Conservation (phyloP, 306 rosid species). For the Hippophae tibetana region DNA sequence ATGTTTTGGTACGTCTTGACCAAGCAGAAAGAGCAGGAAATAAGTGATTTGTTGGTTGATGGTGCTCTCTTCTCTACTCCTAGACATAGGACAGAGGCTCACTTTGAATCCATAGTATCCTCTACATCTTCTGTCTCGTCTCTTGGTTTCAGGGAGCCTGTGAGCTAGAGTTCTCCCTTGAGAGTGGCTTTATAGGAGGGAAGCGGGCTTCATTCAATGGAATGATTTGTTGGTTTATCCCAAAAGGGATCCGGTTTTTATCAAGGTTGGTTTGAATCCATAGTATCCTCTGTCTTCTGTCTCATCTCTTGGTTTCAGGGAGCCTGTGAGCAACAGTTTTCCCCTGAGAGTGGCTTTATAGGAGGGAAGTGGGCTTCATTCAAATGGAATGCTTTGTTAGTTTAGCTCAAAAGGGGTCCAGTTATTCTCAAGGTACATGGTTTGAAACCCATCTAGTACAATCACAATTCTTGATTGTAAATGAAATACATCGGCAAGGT, state of each 20-base stretch:
- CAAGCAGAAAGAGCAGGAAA: conserved; percentile 1
- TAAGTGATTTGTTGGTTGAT: conserved; percentile 4
- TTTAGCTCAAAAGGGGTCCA: neutral
- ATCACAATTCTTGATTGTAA: too few relatives aligned
- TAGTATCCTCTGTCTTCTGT: conserved; percentile 9
- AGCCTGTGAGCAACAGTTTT: conserved; percentile 1
- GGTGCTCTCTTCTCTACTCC: conserved; percentile 5
- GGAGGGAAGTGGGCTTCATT: conserved; percentile 14
- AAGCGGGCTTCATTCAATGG: conserved; percentile 14
- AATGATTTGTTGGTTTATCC: neutral
- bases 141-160: conserved; percentile 12
- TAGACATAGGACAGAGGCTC: neutral
- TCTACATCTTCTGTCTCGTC: conserved; percentile 7
- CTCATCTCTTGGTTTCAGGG: conserved; percentile 12
- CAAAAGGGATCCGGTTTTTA: neutral
- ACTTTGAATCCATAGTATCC: conserved; percentile 8
- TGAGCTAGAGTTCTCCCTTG: neutral
- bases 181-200: conserved; percentile 9
- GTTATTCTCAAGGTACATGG: too few relatives aligned
- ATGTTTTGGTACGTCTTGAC: neutral
- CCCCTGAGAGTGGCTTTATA: conserved; percentile 2
- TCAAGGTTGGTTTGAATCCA: neutral
- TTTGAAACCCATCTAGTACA: neutral
- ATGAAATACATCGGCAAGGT: too few relatives aligned
- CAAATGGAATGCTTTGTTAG: neutral